phyloP scores from a whole-genome alignment of 75 land plant species.

The Pseudotsuga menziesii region DNA sequence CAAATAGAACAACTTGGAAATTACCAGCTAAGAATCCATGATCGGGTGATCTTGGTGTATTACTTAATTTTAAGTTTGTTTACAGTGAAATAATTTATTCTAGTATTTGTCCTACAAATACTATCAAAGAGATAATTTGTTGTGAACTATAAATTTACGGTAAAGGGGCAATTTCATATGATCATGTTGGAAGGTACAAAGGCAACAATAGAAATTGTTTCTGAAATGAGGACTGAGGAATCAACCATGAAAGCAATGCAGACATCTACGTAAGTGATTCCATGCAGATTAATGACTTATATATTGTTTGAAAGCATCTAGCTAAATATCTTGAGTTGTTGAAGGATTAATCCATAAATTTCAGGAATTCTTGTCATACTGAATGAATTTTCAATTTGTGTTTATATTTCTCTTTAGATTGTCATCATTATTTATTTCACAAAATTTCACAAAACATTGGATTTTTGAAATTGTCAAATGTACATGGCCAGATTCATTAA shows the following conservation, averaged over 20 bases:
- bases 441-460: too few relatives aligned
- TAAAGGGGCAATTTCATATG: slow-evolving; percentile 28
- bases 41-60: slow-evolving; percentile 47
- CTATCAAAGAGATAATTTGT: background rate
- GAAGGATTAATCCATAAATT: too few relatives aligned
- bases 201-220: slow-evolving; percentile 93
- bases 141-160: background rate
- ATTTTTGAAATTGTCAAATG: too few relatives aligned
- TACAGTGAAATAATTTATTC: background rate
- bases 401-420: too few relatives aligned
- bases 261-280: slow-evolving; percentile 61
- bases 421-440: too few relatives aligned
- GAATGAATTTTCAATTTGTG: too few relatives aligned
- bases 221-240: slow-evolving; percentile 87
- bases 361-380: too few relatives aligned
- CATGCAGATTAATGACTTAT: background rate
- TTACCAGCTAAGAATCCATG: slow-evolving; percentile 84
- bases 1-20: slow-evolving; percentile 87
- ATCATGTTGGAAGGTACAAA: slow-evolving; percentile 88
- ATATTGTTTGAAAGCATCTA: background rate
- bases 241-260: slow-evolving; percentile 94
- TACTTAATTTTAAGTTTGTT: background rate
- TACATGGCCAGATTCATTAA: too few relatives aligned
- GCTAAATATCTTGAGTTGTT: too few relatives aligned
- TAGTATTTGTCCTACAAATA: background rate